phyloP scores from a whole-genome alignment of 257 asterid genomes.

The Marsdenia floribunda region DNA sequence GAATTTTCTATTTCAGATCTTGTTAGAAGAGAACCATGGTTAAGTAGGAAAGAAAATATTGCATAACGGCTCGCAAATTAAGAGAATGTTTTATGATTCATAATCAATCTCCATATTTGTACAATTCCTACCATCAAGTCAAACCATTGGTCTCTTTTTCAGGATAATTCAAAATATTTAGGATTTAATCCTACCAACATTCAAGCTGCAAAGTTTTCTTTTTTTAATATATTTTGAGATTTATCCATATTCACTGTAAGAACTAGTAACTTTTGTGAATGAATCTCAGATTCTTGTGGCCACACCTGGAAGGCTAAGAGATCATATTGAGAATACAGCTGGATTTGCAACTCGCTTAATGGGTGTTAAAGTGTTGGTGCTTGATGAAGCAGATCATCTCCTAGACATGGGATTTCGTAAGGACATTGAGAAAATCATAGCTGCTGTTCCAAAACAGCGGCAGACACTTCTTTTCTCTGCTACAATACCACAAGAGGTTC shows the following conservation, averaged over 20 bases:
- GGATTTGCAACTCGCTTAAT: conserved; percentile 92
- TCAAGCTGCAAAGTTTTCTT: neutral
- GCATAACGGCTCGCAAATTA: too few species aligned
- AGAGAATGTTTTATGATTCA: neutral
- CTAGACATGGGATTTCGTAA: conserved; percentile 97
- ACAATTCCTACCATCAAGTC: neutral
- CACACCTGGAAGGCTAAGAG: conserved; percentile 96
- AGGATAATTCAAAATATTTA: neutral
- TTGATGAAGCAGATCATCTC: conserved; percentile 97
- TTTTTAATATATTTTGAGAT: neutral
- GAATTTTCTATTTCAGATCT: neutral
- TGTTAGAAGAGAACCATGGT: neutral
- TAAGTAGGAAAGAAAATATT: neutral
- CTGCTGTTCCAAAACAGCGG: conserved; percentile 94
- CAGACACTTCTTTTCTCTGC: conserved; percentile 98
- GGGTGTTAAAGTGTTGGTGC: conserved; percentile 91
- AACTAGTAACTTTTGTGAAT: conserved; percentile 4
- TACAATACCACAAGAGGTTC: conserved; percentile 84
- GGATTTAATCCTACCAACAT: neutral
- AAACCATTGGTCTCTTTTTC: neutral
- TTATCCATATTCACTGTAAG: neutral
- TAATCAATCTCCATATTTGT: neutral
- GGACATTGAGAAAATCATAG: conserved; percentile 80
- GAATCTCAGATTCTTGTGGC: conserved; percentile 87
- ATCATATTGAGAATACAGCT: conserved; percentile 88